Percentiles rank a stretch among this genome's conserved stretches.
Evolutionary conservation across 2,329 filamentous ascomycete genomes (phyloP).

Genomic region (Geosmithia flava): DNA sequence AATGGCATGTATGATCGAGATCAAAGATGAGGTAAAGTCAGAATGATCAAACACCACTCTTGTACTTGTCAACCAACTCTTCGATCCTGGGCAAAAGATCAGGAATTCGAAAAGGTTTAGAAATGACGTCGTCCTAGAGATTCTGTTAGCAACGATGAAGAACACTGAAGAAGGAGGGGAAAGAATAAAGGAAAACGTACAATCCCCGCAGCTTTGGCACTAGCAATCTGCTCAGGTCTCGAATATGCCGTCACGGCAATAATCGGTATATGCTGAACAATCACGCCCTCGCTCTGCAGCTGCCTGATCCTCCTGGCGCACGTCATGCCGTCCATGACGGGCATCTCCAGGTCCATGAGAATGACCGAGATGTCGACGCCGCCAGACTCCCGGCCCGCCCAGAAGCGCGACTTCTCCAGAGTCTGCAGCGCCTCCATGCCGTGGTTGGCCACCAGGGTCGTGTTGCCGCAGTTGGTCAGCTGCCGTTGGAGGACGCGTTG

Average conservation of each 20-base stretch:
- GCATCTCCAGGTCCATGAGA: conserved; percentile 76
- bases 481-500: conserved; percentile 52
- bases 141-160: neutral
- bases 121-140: conserved; percentile 56
- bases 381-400: conserved; percentile 32
- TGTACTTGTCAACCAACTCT: conserved; percentile 34
- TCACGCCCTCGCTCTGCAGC: conserved; percentile 48
- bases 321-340: conserved; percentile 69
- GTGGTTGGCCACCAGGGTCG: conserved; percentile 51
- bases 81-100: conserved; percentile 58
- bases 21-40: no score
- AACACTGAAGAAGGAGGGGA: no score
- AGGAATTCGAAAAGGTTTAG: conserved; percentile 69
- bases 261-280: conserved; percentile 58
- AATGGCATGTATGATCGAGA: no score
- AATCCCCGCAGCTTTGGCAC: conserved; percentile 61
- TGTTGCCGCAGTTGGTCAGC: conserved; percentile 47
- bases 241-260: conserved; percentile 79
- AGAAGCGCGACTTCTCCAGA: conserved; percentile 42
- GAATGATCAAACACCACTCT: conserved; percentile 4
- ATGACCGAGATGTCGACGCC: conserved; percentile 51
- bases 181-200: conserved; percentile 29
- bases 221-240: conserved; percentile 59
- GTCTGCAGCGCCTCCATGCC: conserved; percentile 49
- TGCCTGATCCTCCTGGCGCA: conserved; percentile 59